A percentile compares a stretch with the other conserved stretches of the same genome.
Evolutionary conservation across 306 rosid species (phyloP).

Genomic region (Datisca glomerata): DNA sequence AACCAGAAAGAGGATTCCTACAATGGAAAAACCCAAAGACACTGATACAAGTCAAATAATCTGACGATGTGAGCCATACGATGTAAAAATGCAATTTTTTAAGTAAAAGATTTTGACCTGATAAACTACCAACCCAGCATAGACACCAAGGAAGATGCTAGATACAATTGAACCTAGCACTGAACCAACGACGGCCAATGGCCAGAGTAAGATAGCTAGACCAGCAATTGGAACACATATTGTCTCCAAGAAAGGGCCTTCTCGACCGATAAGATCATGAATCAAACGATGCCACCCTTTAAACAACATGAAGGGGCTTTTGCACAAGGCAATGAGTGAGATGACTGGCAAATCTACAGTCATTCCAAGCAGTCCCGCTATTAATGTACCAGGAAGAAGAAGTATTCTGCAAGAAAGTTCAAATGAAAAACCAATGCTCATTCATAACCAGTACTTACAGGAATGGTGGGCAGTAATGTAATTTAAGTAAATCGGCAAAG

Average conservation of each 20-base stretch:
- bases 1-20: slow-evolving; percentile 67
- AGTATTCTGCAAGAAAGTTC: slow-evolving; percentile 43
- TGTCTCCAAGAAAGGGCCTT: slow-evolving; percentile 98
- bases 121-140: slow-evolving; percentile 70
- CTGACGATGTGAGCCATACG: neutral
- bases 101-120: slow-evolving; percentile 50
- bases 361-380: slow-evolving; percentile 53
- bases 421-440: neutral
- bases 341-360: slow-evolving; percentile 58
- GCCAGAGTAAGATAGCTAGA: slow-evolving; percentile 92
- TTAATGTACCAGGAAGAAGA: slow-evolving; percentile 64
- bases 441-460: too few relatives aligned
- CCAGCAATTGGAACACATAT: slow-evolving; percentile 98
- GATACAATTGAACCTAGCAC: slow-evolving; percentile 53
- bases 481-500: slow-evolving; percentile 1
- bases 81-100: neutral
- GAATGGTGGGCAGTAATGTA: too few relatives aligned
- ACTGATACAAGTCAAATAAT: neutral
- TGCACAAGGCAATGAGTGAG: slow-evolving; percentile 60
- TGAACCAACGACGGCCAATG: slow-evolving; percentile 81
- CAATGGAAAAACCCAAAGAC: neutral
- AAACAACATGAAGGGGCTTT: slow-evolving; percentile 76
- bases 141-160: slow-evolving; percentile 73
- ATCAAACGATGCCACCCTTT: slow-evolving; percentile 94
- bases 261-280: slow-evolving; percentile 96